These are phyloP conservation scores for Larix sibirica DNA, from an alignment of 83 land plant species.

Conservation along the genomic window DNA sequence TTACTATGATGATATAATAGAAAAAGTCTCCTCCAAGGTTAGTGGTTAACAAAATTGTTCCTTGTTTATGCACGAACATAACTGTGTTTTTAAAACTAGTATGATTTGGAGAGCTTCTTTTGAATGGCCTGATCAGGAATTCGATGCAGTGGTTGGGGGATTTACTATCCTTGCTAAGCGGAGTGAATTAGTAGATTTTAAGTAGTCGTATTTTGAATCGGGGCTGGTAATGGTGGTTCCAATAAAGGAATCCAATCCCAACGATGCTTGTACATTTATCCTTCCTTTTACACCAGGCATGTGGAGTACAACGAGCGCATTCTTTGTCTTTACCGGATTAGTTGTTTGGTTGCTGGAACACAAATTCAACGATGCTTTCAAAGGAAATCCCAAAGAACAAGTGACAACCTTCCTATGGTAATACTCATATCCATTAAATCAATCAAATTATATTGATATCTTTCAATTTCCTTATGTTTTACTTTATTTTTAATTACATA, in stretches of 20 bases:
- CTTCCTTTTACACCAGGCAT: constrained; percentile 44
- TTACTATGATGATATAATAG: constrained; percentile 29
- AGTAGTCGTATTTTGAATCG: constrained; percentile 52
- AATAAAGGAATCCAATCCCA: constrained; percentile 11
- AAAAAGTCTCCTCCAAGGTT: constrained; percentile 20
- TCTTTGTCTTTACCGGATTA: constrained; percentile 51
- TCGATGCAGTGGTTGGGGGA: constrained; percentile 69
- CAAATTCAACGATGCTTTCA: constrained; percentile 40
- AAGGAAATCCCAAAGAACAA: constrained; percentile 47
- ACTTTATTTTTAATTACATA: no score
- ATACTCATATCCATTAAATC: background rate
- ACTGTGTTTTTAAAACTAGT: no score
- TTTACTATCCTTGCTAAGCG: constrained; percentile 54
- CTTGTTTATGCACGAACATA: background rate
- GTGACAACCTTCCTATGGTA: background rate
- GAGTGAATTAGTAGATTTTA: constrained; percentile 51
- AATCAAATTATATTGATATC: background rate
- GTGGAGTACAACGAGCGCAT: constrained; percentile 42
- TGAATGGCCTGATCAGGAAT: constrained; percentile 28
- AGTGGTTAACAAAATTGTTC: background rate
- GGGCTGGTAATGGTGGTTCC: constrained; percentile 59
- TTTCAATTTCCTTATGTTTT: background rate
- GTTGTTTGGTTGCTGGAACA: constrained; percentile 56
- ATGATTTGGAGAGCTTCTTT: no score
- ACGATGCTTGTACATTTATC: constrained; percentile 49